Evolutionary conservation across 1,284 basidiomycete genomes (phyloP).

Genomic region (Leccinum pachyderme): DNA sequence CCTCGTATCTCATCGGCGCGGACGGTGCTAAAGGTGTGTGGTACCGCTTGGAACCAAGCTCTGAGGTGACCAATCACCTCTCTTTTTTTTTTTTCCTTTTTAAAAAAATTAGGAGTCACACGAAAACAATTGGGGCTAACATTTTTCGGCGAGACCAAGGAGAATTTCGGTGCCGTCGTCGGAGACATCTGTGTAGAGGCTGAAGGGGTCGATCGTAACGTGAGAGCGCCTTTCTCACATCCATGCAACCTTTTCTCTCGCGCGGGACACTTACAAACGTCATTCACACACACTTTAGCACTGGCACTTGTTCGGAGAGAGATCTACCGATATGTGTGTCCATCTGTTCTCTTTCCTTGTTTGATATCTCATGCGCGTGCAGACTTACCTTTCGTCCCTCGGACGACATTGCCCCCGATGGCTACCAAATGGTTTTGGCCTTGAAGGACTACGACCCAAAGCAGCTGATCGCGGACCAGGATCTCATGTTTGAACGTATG

Average conservation of each 20-base stretch:
- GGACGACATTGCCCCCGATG: constrained; percentile 22
- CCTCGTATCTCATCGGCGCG: not conserved
- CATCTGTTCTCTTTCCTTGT: not conserved
- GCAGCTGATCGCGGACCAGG: constrained; percentile 23
- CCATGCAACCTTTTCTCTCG: too few species aligned
- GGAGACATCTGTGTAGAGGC: not conserved
- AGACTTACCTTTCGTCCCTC: constrained; percentile 18
- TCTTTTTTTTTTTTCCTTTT: not conserved
- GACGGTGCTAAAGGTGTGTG: not conserved
- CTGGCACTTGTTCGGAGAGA: constrained; percentile 34
- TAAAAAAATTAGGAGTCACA: constrained; percentile 27
- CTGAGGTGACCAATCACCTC: not conserved
- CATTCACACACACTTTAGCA: constrained; percentile 14
- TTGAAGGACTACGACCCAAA: constrained; percentile 29
- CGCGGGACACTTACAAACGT: not conserved
- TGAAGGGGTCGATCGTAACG: not conserved
- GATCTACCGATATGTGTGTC: constrained; percentile 7
- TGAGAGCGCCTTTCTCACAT: not conserved
- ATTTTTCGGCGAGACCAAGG: constrained; percentile 45
- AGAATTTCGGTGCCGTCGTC: constrained; percentile 2
- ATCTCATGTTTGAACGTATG: constrained; percentile 17
- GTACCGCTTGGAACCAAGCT: not conserved
- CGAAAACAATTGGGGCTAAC: constrained; percentile 44
- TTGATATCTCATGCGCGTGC: not conserved
- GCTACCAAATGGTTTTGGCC: constrained; percentile 36